A percentile compares a stretch with the other conserved stretches of the same genome.
These are phyloP conservation scores for Amoeboaphelidium occidentale DNA, from an alignment of 371 early-diverging fungal genomes.

Conservation along the genomic window DNA sequence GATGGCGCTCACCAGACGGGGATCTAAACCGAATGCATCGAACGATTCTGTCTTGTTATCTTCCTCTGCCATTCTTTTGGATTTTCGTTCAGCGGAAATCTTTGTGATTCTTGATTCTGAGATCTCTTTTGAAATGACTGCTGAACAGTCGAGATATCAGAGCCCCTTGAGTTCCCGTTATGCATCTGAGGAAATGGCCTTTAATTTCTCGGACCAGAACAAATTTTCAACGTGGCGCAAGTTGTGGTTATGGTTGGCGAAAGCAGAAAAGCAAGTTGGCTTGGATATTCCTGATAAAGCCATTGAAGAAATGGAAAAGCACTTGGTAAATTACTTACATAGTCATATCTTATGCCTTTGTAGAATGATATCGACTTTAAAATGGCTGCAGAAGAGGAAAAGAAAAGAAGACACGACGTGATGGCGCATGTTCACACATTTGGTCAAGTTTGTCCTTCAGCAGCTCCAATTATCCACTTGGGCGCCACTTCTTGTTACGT, in stretches of 20 bases:
- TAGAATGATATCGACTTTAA: constrained; percentile 62
- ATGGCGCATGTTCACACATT: constrained; percentile 96
- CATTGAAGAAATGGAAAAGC: constrained; percentile 64
- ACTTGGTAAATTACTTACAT: constrained; percentile 23
- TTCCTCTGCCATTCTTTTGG: neutral
- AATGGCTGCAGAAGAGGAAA: constrained; percentile 73
- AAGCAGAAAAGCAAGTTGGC: constrained; percentile 74
- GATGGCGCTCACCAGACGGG: neutral
- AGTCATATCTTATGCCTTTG: neutral
- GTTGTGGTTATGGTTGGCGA: constrained; percentile 81
- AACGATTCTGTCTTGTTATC: neutral
- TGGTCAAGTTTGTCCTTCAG: constrained; percentile 60
- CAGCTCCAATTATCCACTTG: constrained; percentile 85
- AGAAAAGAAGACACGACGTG: constrained; percentile 84
- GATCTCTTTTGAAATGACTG: too few species aligned
- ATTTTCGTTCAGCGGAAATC: neutral
- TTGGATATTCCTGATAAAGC: constrained; percentile 70
- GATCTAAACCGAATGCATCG: neutral
- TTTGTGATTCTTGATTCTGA: too few species aligned
- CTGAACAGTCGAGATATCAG: constrained; percentile 37
- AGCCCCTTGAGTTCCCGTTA: constrained; percentile 86
- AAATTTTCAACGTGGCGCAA: constrained; percentile 50
- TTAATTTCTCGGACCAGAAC: constrained; percentile 40
- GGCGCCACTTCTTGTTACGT: constrained; percentile 95
- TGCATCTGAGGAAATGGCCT: constrained; percentile 89